phyloP scores from a whole-genome alignment of 2,329 filamentous ascomycete genomes.

The Cryphonectria japonica region DNA sequence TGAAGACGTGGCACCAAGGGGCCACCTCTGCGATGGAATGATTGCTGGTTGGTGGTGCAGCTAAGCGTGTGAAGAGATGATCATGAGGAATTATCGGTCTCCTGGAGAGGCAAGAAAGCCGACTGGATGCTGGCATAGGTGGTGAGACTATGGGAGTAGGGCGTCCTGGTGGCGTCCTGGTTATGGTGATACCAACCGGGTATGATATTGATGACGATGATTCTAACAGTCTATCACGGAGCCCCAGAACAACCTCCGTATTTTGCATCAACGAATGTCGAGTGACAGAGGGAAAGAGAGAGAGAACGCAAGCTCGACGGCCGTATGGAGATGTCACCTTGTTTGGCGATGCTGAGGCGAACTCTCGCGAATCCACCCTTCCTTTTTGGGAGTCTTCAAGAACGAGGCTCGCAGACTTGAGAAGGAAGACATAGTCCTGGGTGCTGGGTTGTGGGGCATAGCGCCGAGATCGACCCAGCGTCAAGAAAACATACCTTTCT shows the following conservation, averaged over 20 bases:
- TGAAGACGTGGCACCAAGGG: not conserved
- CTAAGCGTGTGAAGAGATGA: not conserved
- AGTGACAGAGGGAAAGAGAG: too few relatives aligned
- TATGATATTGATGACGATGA: not conserved
- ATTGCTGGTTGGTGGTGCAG: not conserved
- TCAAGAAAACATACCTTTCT: not conserved
- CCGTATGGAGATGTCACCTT: not conserved
- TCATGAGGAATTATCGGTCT: not conserved
- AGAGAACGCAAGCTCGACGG: not conserved
- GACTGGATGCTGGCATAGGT: not conserved
- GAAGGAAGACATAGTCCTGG: slow-evolving; percentile 9
- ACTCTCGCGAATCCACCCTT: not conserved
- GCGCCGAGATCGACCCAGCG: too few relatives aligned
- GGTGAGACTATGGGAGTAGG: not conserved
- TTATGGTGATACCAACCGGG: not conserved
- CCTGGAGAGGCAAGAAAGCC: slow-evolving; percentile 1
- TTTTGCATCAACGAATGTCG: not conserved
- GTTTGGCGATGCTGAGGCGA: not conserved
- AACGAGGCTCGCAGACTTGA: slow-evolving; percentile 8
- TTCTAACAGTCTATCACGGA: not conserved
- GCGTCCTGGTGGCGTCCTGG: not conserved
- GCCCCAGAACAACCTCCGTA: not conserved
- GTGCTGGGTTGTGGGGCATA: slow-evolving; percentile 6
- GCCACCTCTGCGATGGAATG: not conserved
- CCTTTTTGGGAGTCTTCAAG: not conserved